Evolutionary conservation across 139 green algal species (phyloP), one percentile per base, ranked within the genome.

Genomic region (Axilococcus clingmanii): DNA sequence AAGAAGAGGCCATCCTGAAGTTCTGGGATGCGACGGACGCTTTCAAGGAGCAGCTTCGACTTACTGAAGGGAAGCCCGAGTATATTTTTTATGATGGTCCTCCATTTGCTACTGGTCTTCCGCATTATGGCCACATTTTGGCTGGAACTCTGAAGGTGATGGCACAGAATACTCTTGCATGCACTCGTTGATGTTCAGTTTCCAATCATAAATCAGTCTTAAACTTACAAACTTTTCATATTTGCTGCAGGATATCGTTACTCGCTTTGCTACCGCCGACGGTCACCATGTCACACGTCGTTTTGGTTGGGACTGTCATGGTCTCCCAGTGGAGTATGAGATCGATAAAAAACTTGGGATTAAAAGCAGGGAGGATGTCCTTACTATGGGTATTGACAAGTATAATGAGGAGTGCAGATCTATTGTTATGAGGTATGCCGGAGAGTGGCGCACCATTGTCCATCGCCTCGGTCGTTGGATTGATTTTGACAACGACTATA

Each of bases 401-500:
- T 99, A 99, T 82, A 99, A 99, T 55, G 93, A 99, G 74, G 90
- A 97, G 74, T 99, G 93, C 80, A 69, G 93, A 20, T 74, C 48
- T 62, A 99, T 99, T 53, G 92, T 99, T 22, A 97, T 98, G 92
- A 71, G 88, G 52, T 98, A 96, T 65, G 86, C 88, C 14, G 71
- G 76, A 29, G 90, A 99, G 59, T 99, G 93, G 93, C 79, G 93
- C 65, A 78, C 74, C 47, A 96, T 86, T 3, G 80, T 99, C 31
- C 75, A 72, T 29, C 76, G 93, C n/a, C 61, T 96, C 29, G 93
- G 93, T 1, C 80, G 93, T 28, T 99, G 93, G 93, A 99, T 99
- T 59, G 92, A 98, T 72, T 99, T 99, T 58, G 60, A 95, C 55
- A 95, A 97, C 52, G 92, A 95, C 69, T 99, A 99, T 83, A 98